Percentiles rank a stretch among this genome's conserved stretches.
These are phyloP conservation scores for Thielaviopsis euricoi DNA, from an alignment of 2,329 filamentous ascomycete species.

Conservation along the genomic window DNA sequence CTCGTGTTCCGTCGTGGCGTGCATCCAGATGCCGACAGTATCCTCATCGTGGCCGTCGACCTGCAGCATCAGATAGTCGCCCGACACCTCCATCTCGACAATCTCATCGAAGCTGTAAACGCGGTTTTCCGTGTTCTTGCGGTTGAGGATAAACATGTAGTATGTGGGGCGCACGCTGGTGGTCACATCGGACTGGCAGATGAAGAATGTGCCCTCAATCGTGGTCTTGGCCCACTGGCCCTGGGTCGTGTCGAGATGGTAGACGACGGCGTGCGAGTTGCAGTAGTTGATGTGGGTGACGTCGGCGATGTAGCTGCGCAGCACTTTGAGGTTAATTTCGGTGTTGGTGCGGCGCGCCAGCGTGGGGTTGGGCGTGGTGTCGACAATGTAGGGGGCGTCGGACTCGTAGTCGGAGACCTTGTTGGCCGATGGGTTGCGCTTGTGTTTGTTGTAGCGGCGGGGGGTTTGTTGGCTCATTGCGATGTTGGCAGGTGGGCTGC, in stretches of 20 bases:
- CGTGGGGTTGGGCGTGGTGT: slow-evolving; percentile 23
- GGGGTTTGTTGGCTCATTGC: slow-evolving; percentile 30
- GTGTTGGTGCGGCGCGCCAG: slow-evolving; percentile 55
- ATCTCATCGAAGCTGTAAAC: slow-evolving; percentile 46
- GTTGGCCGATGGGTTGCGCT: slow-evolving; percentile 24
- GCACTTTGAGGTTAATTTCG: slow-evolving; percentile 72
- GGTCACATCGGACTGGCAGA: slow-evolving; percentile 21
- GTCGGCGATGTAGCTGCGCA: slow-evolving; percentile 63
- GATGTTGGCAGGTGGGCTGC: too few relatives aligned
- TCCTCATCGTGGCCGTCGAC: slow-evolving; percentile 22
- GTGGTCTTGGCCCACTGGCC: slow-evolving; percentile 70
- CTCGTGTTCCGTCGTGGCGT: slow-evolving; percentile 31
- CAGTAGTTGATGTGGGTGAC: slow-evolving; percentile 61
- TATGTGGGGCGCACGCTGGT: slow-evolving; percentile 38
- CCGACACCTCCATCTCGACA: slow-evolving; percentile 45
- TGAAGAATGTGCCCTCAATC: slow-evolving; percentile 76
- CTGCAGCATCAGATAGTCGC: slow-evolving; percentile 35
- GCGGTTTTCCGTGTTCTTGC: slow-evolving; percentile 54
- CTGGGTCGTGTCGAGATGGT: slow-evolving; percentile 52
- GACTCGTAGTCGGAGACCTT: slow-evolving; percentile 48
- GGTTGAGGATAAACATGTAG: slow-evolving; percentile 58
- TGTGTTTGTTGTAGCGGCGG: slow-evolving; percentile 22
- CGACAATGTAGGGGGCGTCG: slow-evolving; percentile 37
- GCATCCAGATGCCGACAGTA: slow-evolving; percentile 38
- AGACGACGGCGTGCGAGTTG: slow-evolving; percentile 74